Evolutionary conservation across 2,329 filamentous ascomycete genomes (phyloP).

Genomic region (Sporothrix phasma): DNA sequence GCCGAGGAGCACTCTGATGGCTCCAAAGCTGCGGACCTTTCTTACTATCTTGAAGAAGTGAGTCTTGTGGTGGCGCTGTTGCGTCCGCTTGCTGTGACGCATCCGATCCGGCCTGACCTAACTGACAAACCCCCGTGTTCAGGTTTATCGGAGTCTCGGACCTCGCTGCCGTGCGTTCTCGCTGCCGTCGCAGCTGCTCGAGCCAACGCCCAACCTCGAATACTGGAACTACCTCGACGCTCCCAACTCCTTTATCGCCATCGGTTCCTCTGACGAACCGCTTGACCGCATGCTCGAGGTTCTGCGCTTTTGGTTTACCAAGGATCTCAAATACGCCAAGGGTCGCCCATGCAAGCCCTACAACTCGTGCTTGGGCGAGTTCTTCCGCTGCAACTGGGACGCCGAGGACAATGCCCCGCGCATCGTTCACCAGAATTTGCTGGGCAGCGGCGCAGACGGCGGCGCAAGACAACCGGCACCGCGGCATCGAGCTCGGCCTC

Average conservation of each 20-base stretch:
- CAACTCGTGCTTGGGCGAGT: constrained; percentile 93
- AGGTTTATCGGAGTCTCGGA: constrained; percentile 95
- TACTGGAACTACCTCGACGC: constrained; percentile 98
- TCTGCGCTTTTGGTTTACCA: constrained; percentile 96
- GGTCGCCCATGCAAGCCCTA: constrained; percentile 98
- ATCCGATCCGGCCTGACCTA: not conserved
- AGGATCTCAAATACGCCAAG: constrained; percentile 97
- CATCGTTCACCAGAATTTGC: constrained; percentile 43
- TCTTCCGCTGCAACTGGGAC: constrained; percentile 97
- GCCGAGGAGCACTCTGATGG: constrained; percentile 58
- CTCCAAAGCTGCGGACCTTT: constrained; percentile 83
- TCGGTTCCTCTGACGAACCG: constrained; percentile 82
- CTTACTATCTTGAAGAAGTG: constrained; percentile 81
- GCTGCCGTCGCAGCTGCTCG: constrained; percentile 85
- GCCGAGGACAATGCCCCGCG: constrained; percentile 66
- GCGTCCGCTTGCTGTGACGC: not conserved
- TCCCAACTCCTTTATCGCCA: constrained; percentile 75
- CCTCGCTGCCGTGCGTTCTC: constrained; percentile 95
- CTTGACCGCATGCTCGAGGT: constrained; percentile 92
- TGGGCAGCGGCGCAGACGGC: constrained; percentile 1
- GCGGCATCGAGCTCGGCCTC: constrained; percentile 33
- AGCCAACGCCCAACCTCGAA: constrained; percentile 93
- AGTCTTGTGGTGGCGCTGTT: constrained; percentile 25
- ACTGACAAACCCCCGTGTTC: constrained; percentile 20
- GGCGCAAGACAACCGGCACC: constrained; percentile 26